phyloP scores from a whole-genome alignment of 1,284 basidiomycete species.

The Marasmius fiardii region DNA sequence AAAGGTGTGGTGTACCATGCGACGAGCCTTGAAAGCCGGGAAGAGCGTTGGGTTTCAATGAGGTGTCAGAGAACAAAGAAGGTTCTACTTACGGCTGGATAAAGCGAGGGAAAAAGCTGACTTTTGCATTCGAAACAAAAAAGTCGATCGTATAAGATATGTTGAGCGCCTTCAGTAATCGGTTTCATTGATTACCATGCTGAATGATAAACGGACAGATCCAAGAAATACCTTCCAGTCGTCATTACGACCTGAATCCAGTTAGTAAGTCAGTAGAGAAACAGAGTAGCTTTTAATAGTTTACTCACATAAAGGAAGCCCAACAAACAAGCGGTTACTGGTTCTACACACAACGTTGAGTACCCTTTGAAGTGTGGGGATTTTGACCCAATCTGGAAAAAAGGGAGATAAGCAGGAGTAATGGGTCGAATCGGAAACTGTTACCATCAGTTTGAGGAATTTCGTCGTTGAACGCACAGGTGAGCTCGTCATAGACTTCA shows the following conservation, averaged over 20 bases:
- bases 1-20: background rate
- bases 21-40: background rate
- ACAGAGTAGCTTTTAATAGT: background rate
- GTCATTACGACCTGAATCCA: constrained; percentile 32
- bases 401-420: background rate
- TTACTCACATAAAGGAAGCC: constrained; percentile 34
- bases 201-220: background rate
- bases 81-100: constrained; percentile 35
- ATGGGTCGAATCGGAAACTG: background rate
- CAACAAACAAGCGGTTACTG: constrained; percentile 36
- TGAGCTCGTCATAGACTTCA: too few relatives aligned
- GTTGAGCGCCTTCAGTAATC: constrained; percentile 22
- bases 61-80: background rate
- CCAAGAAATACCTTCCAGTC: constrained; percentile 27
- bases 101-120: constrained; percentile 34
- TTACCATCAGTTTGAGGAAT: constrained; percentile 4
- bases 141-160: constrained; percentile 29
- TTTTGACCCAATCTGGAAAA: constrained; percentile 30
- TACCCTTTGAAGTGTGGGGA: constrained; percentile 17
- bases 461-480: background rate
- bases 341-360: constrained; percentile 26
- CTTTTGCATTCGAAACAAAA: constrained; percentile 16
- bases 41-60: background rate
- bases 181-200: background rate
- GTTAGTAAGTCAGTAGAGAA: background rate